Evolutionary conservation across 495 filamentous ascomycete genomes (phyloP), one percentile per base, ranked within the genome.

Genomic region (Cenococcum geophilum): DNA sequence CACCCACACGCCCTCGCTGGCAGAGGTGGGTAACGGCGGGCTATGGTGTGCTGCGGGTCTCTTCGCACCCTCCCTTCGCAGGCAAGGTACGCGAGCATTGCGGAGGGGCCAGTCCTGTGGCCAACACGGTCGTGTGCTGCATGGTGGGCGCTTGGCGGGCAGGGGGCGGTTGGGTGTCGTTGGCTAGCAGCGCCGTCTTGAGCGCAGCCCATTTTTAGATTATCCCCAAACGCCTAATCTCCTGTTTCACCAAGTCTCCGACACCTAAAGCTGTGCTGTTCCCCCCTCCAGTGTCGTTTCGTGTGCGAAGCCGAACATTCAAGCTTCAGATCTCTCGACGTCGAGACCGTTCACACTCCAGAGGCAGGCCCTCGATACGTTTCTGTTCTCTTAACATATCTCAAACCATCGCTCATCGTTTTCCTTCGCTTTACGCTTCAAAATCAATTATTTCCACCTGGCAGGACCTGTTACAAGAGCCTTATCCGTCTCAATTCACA

Each of bases 361-460:
- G 69, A 71, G 69, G 69, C 69, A 62, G 69, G 69, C 66, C 68
- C 69, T 71, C 69, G 63, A 64, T 64, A 56, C 69, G 56, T 71
- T 71, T 69, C 57, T 49, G 57, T 66, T 69, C 59, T 57, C 48
- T 37, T 55, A 60, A 47, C 61, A 62, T 63, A 64, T 66, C 66
- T 68, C 63, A 71, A 69, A 69, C 69, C 50, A 43, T 68, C 67
- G 63, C 61, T 62, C 55, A 50, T 50, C 56, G 22, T 66, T 69
- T 71, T 59, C 66, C 35, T 63, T 69, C 69, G 67, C 64, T 69
- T 63, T 67, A 52, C 64, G 69, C 69, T 69, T 71, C 68, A 71
- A 45, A 45, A 55, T 63, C 59, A 45, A 64, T 65, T 63, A 64
- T 59, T 63, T 59, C 51, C 53, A 57, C 57, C 59, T 59, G 66